A percentile compares a stretch with the other conserved stretches of the same genome.
These are phyloP conservation scores for Amanita jacksonii DNA, from an alignment of 768 basidiomycete genomes.

Conservation along the genomic window DNA sequence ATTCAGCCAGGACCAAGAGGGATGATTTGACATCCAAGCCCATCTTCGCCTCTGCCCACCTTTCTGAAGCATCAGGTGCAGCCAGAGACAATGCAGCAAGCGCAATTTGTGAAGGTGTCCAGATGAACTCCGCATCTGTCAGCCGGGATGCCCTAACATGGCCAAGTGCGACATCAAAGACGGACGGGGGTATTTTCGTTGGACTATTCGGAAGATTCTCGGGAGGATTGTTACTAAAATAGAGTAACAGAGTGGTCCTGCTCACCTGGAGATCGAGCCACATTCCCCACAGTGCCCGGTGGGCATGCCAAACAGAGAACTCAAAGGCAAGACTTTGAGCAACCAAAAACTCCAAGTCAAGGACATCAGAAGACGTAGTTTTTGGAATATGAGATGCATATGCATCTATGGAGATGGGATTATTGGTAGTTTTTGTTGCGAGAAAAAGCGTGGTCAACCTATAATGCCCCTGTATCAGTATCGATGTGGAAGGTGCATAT, in stretches of 20 bases:
- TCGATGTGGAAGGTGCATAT: neutral
- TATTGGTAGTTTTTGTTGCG: constrained; percentile 96
- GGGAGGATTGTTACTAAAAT: neutral
- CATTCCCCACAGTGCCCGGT: constrained; percentile 81
- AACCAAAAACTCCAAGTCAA: constrained; percentile 92
- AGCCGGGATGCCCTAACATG: constrained; percentile 74
- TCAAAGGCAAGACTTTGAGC: constrained; percentile 93
- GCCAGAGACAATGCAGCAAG: constrained; percentile 67
- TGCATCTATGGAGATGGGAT: constrained; percentile 77
- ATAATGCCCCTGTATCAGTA: constrained; percentile 1
- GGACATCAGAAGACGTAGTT: constrained; percentile 72
- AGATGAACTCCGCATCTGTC: constrained; percentile 87
- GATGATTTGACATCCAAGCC: constrained; percentile 12
- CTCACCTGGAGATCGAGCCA: constrained; percentile 81
- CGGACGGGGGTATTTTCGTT: constrained; percentile 15
- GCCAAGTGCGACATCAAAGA: constrained; percentile 55
- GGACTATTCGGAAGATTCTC: constrained; percentile 1
- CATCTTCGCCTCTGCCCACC: constrained; percentile 46
- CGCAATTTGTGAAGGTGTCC: constrained; percentile 90
- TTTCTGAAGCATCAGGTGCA: constrained; percentile 44
- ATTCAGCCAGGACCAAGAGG: constrained; percentile 32
- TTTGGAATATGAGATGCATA: constrained; percentile 81
- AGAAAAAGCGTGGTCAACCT: constrained; percentile 96
- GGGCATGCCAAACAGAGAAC: constrained; percentile 88
- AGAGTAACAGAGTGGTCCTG: constrained; percentile 1